These are phyloP conservation scores for Auriscalpium orientale DNA, from an alignment of 768 basidiomycete genomes.

Conservation along the genomic window DNA sequence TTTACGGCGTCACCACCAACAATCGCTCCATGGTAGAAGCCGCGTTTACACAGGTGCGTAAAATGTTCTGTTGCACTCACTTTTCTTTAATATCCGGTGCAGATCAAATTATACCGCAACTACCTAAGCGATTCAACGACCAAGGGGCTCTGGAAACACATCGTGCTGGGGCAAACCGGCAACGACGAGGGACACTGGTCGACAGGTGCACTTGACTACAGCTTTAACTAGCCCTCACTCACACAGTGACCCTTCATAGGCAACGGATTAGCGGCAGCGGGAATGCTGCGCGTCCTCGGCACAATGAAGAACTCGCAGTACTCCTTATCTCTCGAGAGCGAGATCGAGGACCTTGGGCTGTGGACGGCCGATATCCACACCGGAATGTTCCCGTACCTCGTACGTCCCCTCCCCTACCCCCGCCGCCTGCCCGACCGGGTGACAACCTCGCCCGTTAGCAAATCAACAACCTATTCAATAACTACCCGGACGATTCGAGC, in stretches of 20 bases:
- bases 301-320: constrained; percentile 63
- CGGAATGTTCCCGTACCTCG: constrained; percentile 57
- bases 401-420: constrained; percentile 16
- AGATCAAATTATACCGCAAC: constrained; percentile 58
- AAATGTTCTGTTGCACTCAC: neutral
- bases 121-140: constrained; percentile 48
- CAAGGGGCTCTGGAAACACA: constrained; percentile 65
- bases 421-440: neutral
- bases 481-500: constrained; percentile 49
- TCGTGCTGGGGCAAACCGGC: constrained; percentile 44
- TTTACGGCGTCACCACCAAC: constrained; percentile 58
- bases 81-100: neutral
- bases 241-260: constrained; percentile 33
- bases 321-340: constrained; percentile 34
- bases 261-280: constrained; percentile 85
- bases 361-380: constrained; percentile 71
- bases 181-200: constrained; percentile 73
- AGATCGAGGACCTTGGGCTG: constrained; percentile 49
- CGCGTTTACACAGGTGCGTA: constrained; percentile 50
- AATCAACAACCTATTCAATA: constrained; percentile 49
- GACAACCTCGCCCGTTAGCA: constrained; percentile 31
- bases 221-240: no score
- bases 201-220: constrained; percentile 41
- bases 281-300: constrained; percentile 75
- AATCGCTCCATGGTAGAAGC: constrained; percentile 54